phyloP scores from a whole-genome alignment of 176 grass and related monocot genomes.

The Alloteropsis semialata region DNA sequence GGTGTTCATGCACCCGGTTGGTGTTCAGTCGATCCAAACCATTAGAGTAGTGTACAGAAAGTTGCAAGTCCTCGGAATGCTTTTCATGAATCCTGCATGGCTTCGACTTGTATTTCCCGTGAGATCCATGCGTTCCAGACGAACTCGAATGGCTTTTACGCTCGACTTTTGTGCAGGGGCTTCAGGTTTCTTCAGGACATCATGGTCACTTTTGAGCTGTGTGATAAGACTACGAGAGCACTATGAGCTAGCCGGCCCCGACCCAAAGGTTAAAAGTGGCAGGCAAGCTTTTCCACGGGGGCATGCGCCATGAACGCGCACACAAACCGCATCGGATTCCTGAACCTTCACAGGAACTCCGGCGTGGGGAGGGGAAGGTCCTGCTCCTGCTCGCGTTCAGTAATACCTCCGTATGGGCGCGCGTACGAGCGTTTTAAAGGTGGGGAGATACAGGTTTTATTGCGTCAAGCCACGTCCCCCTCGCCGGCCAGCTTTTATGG shows the following conservation, averaged over 20 bases:
- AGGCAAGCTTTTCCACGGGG: not conserved
- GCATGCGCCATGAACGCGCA: not conserved
- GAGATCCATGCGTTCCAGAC: not conserved
- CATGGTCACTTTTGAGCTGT: not conserved
- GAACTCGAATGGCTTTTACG: not conserved
- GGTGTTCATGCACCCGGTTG: too few species aligned
- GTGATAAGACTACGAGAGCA: not conserved
- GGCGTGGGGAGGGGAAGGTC: not conserved
- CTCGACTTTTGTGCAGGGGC: not conserved
- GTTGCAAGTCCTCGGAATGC: too few species aligned
- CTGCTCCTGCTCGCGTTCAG: conserved; percentile 33
- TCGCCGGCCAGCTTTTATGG: conserved; percentile 15
- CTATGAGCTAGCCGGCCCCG: not conserved
- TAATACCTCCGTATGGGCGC: conserved; percentile 26
- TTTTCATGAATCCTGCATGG: not conserved
- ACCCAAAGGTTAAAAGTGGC: not conserved
- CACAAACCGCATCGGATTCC: conserved; percentile 43
- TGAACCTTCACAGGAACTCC: conserved; percentile 44
- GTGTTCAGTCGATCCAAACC: too few species aligned
- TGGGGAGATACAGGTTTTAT: not conserved
- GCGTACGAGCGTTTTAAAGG: conserved; percentile 30
- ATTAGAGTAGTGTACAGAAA: too few species aligned
- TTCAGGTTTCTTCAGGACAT: not conserved
- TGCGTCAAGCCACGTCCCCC: not conserved
- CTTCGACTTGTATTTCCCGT: not conserved